Percentiles rank a stretch among this genome's conserved stretches.
These are phyloP conservation scores for Sinapis alba DNA, from an alignment of 441 rosid genomes.

Conservation along the genomic window DNA sequence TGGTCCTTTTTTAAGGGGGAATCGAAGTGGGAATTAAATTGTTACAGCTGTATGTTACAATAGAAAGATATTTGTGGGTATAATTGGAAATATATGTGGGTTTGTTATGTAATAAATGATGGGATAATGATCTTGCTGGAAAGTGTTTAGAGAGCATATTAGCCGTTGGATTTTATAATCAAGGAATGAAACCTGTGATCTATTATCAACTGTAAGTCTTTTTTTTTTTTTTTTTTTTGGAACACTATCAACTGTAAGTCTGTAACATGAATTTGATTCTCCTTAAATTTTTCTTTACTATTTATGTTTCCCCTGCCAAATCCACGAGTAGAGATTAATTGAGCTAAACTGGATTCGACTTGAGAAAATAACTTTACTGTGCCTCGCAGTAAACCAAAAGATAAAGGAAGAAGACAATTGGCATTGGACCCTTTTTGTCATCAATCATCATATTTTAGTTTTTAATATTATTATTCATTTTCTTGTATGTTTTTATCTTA, in stretches of 20 bases:
- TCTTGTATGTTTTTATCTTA: too few relatives aligned
- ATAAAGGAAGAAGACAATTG: neutral
- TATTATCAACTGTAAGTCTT: neutral
- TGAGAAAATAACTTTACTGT: neutral
- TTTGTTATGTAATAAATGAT: conserved; percentile 1
- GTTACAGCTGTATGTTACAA: conserved; percentile 38
- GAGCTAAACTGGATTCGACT: neutral
- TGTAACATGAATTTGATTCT: too few relatives aligned
- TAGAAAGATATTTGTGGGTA: conserved; percentile 24
- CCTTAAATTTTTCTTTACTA: neutral
- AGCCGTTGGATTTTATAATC: conserved; percentile 37
- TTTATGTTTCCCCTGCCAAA: neutral
- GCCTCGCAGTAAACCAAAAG: neutral
- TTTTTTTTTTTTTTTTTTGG: too few relatives aligned
- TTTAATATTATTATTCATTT: neutral
- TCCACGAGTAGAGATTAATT: neutral
- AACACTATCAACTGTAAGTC: too few relatives aligned
- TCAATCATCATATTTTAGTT: neutral
- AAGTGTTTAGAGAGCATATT: neutral
- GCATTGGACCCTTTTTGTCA: neutral
- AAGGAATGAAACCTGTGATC: conserved; percentile 31
- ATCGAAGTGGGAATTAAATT: conserved; percentile 33
- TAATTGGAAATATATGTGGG: conserved; percentile 30
- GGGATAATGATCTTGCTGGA: neutral
- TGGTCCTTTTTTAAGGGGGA: conserved; percentile 35